Evolutionary conservation across 345 rosid species (phyloP), one percentile per base, ranked within the genome.

Genomic region (Cochlearia excelsa): DNA sequence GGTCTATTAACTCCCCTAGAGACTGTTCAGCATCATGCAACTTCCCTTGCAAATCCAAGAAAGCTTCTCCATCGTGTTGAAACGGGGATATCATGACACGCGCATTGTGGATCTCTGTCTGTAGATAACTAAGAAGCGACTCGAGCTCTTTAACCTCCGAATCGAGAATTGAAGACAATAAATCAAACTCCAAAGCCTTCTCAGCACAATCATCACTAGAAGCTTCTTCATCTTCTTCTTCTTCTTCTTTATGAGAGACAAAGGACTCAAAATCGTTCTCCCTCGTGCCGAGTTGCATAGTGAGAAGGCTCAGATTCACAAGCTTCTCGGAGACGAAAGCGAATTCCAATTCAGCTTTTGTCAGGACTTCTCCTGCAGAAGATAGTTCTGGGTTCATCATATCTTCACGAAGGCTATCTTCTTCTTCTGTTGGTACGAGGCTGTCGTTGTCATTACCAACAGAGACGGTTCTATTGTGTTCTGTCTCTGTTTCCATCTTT

Each of bases 261-360:
- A 76, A 73, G 7, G 80, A 72, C 61, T 89, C 99, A 41, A 93
- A 76, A 38, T 89, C 94, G 57, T 61, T 64, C 73, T 89, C 99
- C 76, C 80, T 85, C 9, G 79, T 72, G 2, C 80, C 91, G 54
- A 85, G 78, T 56, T 74, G 82, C 99, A 89, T 85, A 73, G 75
- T 80, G 54, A 93, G 87, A 69, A 87, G 61, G 55, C 68, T 79
- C 11, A 93, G 69, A 76, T 93, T 89, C 53, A 78, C 79, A 46
- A 87, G 70, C 72, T 85, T 93, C 85, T 93, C 94, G 0, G 89
- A 79, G 73, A 79, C 58, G 61, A 87, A 77, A 10, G 92, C 88
- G 66, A 85, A 67, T 78, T 85, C 87, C 61, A 85, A 76, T 71
- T 93, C 88, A 54, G 85, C 58, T 70, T 80, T 78, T 0, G 77